Evolutionary conservation across 345 rosid genomes (phyloP).

Genomic region (Pelargonium nanum): DNA sequence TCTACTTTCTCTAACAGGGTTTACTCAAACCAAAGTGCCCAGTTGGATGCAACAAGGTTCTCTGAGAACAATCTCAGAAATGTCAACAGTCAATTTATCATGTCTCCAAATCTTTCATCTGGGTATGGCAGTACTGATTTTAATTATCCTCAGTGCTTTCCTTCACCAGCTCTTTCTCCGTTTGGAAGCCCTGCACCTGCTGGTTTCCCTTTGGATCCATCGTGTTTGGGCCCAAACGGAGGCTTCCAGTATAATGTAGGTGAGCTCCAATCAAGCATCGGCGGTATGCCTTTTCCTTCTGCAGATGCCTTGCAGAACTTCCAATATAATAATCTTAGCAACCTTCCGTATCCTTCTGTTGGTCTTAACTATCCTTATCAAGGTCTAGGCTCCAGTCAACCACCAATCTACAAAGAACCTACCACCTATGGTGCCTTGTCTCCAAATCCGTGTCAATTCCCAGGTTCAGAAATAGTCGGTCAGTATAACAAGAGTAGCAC

Average conservation of each 20-base stretch:
- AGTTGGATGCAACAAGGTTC: not conserved
- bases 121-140: conserved; percentile 1
- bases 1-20: conserved; percentile 2
- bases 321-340: conserved; percentile 8
- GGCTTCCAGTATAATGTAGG: conserved; percentile 11
- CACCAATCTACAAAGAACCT: conserved; percentile 11
- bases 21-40: not conserved
- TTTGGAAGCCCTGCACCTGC: conserved; percentile 6
- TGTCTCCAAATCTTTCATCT: conserved; percentile 3
- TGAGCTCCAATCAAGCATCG: not conserved
- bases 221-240: conserved; percentile 9
- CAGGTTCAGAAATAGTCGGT: conserved; percentile 4
- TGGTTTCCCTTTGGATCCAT: conserved; percentile 9
- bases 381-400: conserved; percentile 9
- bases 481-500: conserved; percentile 3
- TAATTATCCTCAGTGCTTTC: not conserved
- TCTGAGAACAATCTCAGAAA: conserved; percentile 5
- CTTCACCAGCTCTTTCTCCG: conserved; percentile 4
- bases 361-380: conserved; percentile 1
- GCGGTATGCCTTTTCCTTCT: conserved; percentile 4
- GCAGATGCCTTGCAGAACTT: conserved; percentile 9
- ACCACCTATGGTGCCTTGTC: conserved; percentile 2
- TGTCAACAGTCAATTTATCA: conserved; percentile 7
- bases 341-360: conserved; percentile 10
- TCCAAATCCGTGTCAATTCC: conserved; percentile 3